Base-by-base conservation (phyloP, 2,329 filamentous ascomycete genomes). In the Falciphora oryzae region DNA sequence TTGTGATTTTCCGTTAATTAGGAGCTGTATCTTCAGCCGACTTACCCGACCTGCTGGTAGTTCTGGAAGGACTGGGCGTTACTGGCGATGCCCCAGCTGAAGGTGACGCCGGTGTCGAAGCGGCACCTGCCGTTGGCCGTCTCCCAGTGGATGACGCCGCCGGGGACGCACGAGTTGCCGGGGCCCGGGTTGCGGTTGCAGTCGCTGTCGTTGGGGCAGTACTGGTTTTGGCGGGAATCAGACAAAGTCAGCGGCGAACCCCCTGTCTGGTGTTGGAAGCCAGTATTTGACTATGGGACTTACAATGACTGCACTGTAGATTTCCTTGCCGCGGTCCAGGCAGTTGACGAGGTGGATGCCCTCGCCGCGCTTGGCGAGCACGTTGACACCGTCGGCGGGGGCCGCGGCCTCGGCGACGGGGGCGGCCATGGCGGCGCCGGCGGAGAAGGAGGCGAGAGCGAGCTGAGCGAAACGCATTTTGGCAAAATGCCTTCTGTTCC, bases 141-240 rank as follows among this genome's bases (percentile, higher is more conserved):
- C 65, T 70, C 67, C 69, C 69, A 70, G 44, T 0, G 2, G 32
- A 25, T 25, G 38, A 53, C 35, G 25, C 60, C 60, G 28, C 60
- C 60, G 25, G 60, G 31, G 14, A 60, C 58, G 60, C 66, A 69
- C 35, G 44, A 62, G 62, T 69, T 65, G 32, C 53, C 38, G 11
- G 35, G 31, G 63, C 62, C 62, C 28, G 62, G 50, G 50, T 63
- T 56, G 63, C 31, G 61, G 65, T 65, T 66, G 65, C 67, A 70
- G 67, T 66, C 63, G 60, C 67, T 63, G 65, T 69, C 68, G 64
- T 69, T 69, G 64, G 65, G 62, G 66, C 68, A 69, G 65, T 68
- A 69, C 68, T 69, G 64, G 44, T 22, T 50, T n/a, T 6, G 38
- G 2, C 13, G 8, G 32, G 8, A 5, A 22, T 16, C 38, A 22